These are phyloP conservation scores for Miscanthus lutarioriparius DNA, from an alignment of 176 grass and related monocot species.

Conservation along the genomic window DNA sequence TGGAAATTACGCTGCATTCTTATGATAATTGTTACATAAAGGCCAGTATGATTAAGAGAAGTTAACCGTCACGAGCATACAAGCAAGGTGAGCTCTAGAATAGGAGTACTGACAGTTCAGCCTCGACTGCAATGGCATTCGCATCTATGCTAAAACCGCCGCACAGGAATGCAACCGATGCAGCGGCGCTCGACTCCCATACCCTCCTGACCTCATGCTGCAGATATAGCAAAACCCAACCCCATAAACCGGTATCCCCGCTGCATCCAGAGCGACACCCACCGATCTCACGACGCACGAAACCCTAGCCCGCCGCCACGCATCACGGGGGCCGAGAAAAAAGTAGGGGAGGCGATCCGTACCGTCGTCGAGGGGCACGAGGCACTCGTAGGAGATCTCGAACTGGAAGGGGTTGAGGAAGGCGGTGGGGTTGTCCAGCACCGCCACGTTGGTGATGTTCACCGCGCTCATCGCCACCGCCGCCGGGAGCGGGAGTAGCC, in stretches of 20 bases:
- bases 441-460: slow-evolving; percentile 97
- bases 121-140: not conserved
- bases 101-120: not conserved
- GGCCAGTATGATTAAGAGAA: not conserved
- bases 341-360: not conserved
- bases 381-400: slow-evolving; percentile 99
- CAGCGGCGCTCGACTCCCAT: not conserved
- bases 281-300: not conserved
- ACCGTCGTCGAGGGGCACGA: slow-evolving; percentile 95
- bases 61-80: not conserved
- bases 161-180: not conserved
- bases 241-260: not conserved
- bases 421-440: slow-evolving; percentile 92
- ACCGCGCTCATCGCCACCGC: slow-evolving; percentile 90
- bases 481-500: not conserved
- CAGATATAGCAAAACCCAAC: not conserved
- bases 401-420: slow-evolving; percentile 99
- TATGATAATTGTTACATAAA: not conserved
- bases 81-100: not conserved
- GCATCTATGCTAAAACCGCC: not conserved
- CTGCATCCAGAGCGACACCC: not conserved
- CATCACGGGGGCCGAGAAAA: too few species aligned
- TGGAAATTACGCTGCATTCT: not conserved
- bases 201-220: not conserved
- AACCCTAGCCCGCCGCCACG: slow-evolving; percentile 39